phyloP scores from a whole-genome alignment of 495 filamentous ascomycete species.

The Aspergillus kassunensis region DNA sequence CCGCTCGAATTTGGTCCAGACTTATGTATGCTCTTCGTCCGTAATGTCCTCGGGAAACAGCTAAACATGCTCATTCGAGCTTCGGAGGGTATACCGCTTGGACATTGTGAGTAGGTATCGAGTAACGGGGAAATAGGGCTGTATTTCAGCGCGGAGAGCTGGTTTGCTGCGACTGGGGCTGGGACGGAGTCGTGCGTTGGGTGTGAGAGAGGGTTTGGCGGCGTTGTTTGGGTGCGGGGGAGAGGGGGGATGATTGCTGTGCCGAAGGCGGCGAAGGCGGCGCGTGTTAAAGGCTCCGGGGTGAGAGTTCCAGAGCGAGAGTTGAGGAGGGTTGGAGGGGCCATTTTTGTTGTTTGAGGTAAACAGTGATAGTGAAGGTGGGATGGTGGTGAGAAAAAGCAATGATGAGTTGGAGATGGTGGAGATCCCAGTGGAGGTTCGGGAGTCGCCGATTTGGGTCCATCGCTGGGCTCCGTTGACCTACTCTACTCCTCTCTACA shows the following conservation, averaged over 20 bases:
- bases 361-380: background rate
- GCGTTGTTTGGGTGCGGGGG: slow-evolving; percentile 46
- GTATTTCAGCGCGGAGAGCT: slow-evolving; percentile 84
- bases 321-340: slow-evolving; percentile 32
- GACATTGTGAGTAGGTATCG: slow-evolving; percentile 62
- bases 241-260: slow-evolving; percentile 73
- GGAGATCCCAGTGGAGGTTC: background rate
- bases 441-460: slow-evolving; percentile 13
- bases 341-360: slow-evolving; percentile 7
- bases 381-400: background rate
- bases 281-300: slow-evolving; percentile 58
- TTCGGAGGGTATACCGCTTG: slow-evolving; percentile 55
- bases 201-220: slow-evolving; percentile 31
- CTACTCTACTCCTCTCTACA: no score
- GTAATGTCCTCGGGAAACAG: slow-evolving; percentile 65
- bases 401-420: background rate
- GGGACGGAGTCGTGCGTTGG: slow-evolving; percentile 33
- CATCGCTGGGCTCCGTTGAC: no score
- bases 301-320: slow-evolving; percentile 34
- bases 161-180: slow-evolving; percentile 61
- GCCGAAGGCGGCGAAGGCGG: slow-evolving; percentile 75
- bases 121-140: slow-evolving; percentile 65
- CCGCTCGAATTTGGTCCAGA: slow-evolving; percentile 14
- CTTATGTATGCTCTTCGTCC: slow-evolving; percentile 9
- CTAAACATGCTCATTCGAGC: slow-evolving; percentile 84